Percentiles rank a stretch among this genome's conserved stretches.
These are phyloP conservation scores for Escallonia rubra DNA, from an alignment of 129 eudicot species.

Conservation along the genomic window DNA sequence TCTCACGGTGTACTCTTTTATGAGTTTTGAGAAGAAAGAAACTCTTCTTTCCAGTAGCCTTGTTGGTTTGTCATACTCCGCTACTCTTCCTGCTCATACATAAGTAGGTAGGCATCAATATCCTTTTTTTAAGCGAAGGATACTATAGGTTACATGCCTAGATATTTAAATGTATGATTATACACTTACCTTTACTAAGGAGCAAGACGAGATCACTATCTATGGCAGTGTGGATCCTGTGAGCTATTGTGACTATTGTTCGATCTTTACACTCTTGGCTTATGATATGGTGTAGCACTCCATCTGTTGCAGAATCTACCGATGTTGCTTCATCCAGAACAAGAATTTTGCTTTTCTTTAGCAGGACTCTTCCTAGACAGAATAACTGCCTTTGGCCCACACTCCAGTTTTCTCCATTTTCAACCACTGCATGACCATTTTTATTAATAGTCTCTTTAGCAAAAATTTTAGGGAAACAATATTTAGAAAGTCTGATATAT, in stretches of 20 bases:
- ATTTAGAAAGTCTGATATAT: background rate
- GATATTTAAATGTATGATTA: background rate
- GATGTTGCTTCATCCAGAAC: constrained; percentile 99
- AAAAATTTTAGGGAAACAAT: background rate
- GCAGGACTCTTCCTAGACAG: constrained; percentile 93
- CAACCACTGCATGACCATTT: constrained; percentile 58
- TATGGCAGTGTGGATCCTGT: constrained; percentile 92
- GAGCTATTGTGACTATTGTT: constrained; percentile 90
- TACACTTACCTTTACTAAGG: constrained; percentile 76
- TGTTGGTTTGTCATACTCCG: constrained; percentile 85
- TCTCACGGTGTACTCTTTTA: constrained; percentile 85
- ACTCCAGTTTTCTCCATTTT: constrained; percentile 98
- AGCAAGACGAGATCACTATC: constrained; percentile 93
- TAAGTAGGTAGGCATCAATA: constrained; percentile 5
- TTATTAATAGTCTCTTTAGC: background rate
- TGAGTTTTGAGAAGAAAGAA: constrained; percentile 87
- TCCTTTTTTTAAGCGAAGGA: no score
- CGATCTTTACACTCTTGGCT: constrained; percentile 65
- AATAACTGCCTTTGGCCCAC: constrained; percentile 93
- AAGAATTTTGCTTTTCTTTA: constrained; percentile 78
- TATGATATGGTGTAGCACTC: constrained; percentile 66
- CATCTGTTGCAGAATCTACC: constrained; percentile 95
- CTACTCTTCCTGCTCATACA: constrained; percentile 66
- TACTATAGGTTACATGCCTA: no score
- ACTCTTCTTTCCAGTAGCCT: constrained; percentile 83